Evolutionary conservation across 495 filamentous ascomycete genomes (phyloP).

Genomic region (Penicillium ochrochloron): DNA sequence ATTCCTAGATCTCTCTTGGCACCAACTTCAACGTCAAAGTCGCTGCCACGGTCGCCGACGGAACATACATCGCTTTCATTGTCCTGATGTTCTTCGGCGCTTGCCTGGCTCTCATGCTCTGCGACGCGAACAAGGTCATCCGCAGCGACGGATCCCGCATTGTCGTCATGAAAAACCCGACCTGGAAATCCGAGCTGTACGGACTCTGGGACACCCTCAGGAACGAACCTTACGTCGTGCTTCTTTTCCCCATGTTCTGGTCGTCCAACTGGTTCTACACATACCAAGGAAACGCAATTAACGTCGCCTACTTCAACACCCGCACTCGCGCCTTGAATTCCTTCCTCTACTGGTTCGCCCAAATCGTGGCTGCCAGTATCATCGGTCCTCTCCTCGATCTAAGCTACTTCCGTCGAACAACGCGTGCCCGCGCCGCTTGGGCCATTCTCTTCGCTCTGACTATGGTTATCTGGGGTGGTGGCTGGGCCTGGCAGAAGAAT

Average conservation of each 20-base stretch:
- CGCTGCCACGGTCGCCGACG: neutral
- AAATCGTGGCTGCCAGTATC: slow-evolving; percentile 49
- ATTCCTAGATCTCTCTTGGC: neutral
- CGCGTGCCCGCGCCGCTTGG: neutral
- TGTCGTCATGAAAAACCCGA: neutral
- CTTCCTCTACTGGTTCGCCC: slow-evolving; percentile 52
- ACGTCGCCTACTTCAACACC: slow-evolving; percentile 46
- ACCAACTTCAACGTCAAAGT: neutral
- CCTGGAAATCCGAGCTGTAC: neutral
- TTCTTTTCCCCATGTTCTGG: slow-evolving; percentile 53
- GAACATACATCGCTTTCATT: neutral
- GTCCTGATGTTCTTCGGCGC: slow-evolving; percentile 6
- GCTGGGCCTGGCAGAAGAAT: slow-evolving; percentile 47
- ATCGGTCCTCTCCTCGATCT: slow-evolving; percentile 48
- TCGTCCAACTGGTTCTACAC: slow-evolving; percentile 79
- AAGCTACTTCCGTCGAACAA: slow-evolving; percentile 31
- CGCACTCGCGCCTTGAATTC: slow-evolving; percentile 49
- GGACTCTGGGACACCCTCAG: slow-evolving; percentile 51
- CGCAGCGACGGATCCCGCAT: slow-evolving; percentile 1
- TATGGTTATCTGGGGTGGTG: slow-evolving; percentile 52
- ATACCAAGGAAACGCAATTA: slow-evolving; percentile 60
- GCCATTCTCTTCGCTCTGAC: slow-evolving; percentile 41
- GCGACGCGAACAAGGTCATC: neutral
- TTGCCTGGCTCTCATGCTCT: neutral
- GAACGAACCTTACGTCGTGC: slow-evolving; percentile 53